Evolutionary conservation across 768 basidiomycete genomes (phyloP).

Genomic region (Rossbeevera mucosa): DNA sequence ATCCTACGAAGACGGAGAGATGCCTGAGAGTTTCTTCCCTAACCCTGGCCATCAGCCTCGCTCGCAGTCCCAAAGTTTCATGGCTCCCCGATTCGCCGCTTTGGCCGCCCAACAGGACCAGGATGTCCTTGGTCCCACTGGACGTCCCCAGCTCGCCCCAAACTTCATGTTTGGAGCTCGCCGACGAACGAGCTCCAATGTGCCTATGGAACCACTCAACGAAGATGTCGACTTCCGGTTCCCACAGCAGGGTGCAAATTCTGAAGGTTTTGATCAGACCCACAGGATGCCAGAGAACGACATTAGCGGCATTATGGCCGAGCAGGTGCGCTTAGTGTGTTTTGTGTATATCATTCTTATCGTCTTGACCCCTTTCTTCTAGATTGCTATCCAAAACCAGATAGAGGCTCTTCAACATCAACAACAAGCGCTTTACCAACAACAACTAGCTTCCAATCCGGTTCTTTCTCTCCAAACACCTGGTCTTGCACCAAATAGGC

Average conservation of each 20-base stretch:
- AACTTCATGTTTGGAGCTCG: slow-evolving; percentile 83
- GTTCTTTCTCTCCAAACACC: slow-evolving; percentile 77
- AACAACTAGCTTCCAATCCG: slow-evolving; percentile 84
- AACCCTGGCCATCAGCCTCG: slow-evolving; percentile 59
- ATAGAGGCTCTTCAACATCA: slow-evolving; percentile 89
- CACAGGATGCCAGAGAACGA: slow-evolving; percentile 69
- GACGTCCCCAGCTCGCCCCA: slow-evolving; percentile 88
- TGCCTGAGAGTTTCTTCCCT: slow-evolving; percentile 52
- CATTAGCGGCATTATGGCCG: slow-evolving; percentile 88
- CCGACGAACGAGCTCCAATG: slow-evolving; percentile 45
- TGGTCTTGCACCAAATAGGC: slow-evolving; percentile 66
- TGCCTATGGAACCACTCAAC: slow-evolving; percentile 63
- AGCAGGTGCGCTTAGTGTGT: slow-evolving; percentile 63
- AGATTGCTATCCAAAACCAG: slow-evolving; percentile 88
- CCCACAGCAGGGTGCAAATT: slow-evolving; percentile 50
- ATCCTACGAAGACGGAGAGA: slow-evolving; percentile 75
- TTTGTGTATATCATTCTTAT: neutral
- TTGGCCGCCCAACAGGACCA: slow-evolving; percentile 67
- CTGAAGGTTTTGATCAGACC: slow-evolving; percentile 28
- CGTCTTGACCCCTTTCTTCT: slow-evolving; percentile 10
- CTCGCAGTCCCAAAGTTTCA: slow-evolving; percentile 78
- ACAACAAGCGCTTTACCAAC: slow-evolving; percentile 85
- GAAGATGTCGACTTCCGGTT: slow-evolving; percentile 82
- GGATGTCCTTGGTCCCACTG: slow-evolving; percentile 62
- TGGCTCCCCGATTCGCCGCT: slow-evolving; percentile 85